Evolutionary conservation across 2,329 filamentous ascomycete species (phyloP).

Genomic region (Apiospora koreana): DNA sequence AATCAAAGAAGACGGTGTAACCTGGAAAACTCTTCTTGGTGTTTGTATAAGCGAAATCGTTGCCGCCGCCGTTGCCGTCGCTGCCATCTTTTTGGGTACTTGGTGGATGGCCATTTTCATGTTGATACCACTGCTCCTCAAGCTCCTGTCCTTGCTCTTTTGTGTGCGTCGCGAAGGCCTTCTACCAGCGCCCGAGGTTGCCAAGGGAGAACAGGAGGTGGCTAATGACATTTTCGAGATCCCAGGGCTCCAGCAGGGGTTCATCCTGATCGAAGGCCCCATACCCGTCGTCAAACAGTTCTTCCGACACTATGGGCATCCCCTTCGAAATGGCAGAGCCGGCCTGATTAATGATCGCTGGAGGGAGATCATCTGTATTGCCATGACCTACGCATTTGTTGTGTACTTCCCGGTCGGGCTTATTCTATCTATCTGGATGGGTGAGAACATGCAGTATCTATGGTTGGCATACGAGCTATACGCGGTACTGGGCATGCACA

Average conservation of each 20-base stretch:
- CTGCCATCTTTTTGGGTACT: neutral
- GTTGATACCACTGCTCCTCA: slow-evolving; percentile 12
- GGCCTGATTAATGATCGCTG: too few relatives aligned
- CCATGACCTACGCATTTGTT: neutral
- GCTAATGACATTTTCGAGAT: neutral
- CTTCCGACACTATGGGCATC: neutral
- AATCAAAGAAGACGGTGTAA: neutral
- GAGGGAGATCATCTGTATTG: neutral
- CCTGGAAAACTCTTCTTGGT: neutral
- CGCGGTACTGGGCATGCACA: neutral
- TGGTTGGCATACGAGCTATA: neutral
- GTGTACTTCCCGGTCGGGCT: neutral
- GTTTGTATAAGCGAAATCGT: neutral
- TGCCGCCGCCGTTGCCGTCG: neutral
- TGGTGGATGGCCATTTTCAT: neutral
- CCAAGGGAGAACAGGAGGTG: neutral
- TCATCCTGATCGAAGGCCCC: neutral
- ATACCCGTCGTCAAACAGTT: neutral
- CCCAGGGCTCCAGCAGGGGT: neutral
- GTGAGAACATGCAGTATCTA: neutral
- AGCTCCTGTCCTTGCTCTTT: slow-evolving; percentile 12
- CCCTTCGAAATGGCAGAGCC: neutral
- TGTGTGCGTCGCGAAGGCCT: neutral
- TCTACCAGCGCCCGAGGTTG: neutral
- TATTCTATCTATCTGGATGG: neutral